These are phyloP conservation scores for Calocybe cyanea DNA, from an alignment of 768 basidiomycete genomes.

Conservation along the genomic window DNA sequence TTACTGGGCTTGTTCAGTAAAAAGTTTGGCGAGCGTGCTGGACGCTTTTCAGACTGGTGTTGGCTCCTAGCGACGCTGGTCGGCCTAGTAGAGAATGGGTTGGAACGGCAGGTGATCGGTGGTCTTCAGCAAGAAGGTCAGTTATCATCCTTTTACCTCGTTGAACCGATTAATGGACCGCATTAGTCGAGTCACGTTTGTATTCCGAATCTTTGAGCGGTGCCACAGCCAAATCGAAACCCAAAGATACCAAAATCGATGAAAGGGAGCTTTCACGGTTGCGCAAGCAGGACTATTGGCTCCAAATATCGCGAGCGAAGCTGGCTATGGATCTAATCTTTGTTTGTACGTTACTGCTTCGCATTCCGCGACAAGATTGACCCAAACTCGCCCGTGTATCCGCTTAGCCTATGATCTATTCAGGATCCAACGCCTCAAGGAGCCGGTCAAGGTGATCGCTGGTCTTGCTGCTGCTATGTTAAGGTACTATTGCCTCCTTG, in stretches of 20 bases:
- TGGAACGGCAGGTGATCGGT: constrained; percentile 70
- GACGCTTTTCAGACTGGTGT: constrained; percentile 78
- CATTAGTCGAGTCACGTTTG: constrained; percentile 64
- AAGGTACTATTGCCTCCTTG: constrained; percentile 43
- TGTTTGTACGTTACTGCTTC: constrained; percentile 58
- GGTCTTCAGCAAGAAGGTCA: constrained; percentile 62
- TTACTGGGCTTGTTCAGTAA: constrained; percentile 66
- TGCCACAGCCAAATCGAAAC: constrained; percentile 66
- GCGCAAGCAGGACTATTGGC: constrained; percentile 72
- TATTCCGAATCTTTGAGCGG: constrained; percentile 72
- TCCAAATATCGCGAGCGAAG: constrained; percentile 66
- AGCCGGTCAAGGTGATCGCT: constrained; percentile 57
- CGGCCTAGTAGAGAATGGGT: constrained; percentile 77
- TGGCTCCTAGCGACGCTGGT: constrained; percentile 81
- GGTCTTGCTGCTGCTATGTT: constrained; percentile 70
- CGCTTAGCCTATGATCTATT: constrained; percentile 78
- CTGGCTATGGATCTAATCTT: constrained; percentile 83
- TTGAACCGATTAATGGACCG: constrained; percentile 2
- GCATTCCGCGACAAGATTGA: constrained; percentile 11
- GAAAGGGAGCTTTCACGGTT: constrained; percentile 68
- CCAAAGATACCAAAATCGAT: constrained; percentile 54
- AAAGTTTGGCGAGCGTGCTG: constrained; percentile 64
- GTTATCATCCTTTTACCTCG: constrained; percentile 1
- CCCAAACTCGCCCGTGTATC: constrained; percentile 5
- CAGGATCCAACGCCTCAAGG: constrained; percentile 55